Conservation (phyloP, 2,329 filamentous ascomycete genomes). For the Ceratocystiopsis sp. region DNA sequence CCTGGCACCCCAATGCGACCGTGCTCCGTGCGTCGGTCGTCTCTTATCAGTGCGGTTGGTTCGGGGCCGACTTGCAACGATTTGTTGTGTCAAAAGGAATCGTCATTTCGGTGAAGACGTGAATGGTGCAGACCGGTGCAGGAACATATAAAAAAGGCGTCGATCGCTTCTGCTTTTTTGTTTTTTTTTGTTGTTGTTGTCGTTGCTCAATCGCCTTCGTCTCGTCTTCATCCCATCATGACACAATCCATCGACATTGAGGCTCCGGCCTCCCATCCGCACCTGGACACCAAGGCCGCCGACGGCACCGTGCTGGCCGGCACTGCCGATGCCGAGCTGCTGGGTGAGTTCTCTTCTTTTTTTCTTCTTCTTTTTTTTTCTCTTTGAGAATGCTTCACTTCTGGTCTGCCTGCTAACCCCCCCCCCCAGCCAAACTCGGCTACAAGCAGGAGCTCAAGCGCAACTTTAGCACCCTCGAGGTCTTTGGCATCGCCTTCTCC, state of each 20-base stretch:
- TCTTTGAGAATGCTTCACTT: too few species aligned
- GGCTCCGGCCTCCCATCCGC: slow-evolving; percentile 7
- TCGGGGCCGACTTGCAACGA: too few species aligned
- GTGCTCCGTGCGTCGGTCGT: too few species aligned
- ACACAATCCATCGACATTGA: slow-evolving; percentile 5
- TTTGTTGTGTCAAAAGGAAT: too few species aligned
- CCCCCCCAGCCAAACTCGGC: slow-evolving; percentile 13
- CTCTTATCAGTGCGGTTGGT: too few species aligned
- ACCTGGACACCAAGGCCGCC: slow-evolving; percentile 4
- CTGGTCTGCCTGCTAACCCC: slow-evolving; percentile 9
- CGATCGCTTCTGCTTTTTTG: too few species aligned
- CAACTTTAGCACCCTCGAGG: slow-evolving; percentile 44
- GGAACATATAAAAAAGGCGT: too few species aligned
- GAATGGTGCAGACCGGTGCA: too few species aligned
- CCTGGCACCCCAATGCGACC: too few species aligned
- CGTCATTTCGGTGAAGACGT: too few species aligned
- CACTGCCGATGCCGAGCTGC: slow-evolving; percentile 16
- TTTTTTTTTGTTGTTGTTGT: too few species aligned
- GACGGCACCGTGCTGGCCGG: slow-evolving; percentile 12
- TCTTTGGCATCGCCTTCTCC: slow-evolving; percentile 41
- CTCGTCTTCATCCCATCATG: background rate
- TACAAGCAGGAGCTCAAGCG: slow-evolving; percentile 41
- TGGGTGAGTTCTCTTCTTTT: slow-evolving; percentile 11
- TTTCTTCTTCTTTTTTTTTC: background rate
- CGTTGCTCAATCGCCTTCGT: background rate